These are phyloP conservation scores for Galeopsis tetrahit DNA, from an alignment of 257 asterid genomes.

Conservation along the genomic window DNA sequence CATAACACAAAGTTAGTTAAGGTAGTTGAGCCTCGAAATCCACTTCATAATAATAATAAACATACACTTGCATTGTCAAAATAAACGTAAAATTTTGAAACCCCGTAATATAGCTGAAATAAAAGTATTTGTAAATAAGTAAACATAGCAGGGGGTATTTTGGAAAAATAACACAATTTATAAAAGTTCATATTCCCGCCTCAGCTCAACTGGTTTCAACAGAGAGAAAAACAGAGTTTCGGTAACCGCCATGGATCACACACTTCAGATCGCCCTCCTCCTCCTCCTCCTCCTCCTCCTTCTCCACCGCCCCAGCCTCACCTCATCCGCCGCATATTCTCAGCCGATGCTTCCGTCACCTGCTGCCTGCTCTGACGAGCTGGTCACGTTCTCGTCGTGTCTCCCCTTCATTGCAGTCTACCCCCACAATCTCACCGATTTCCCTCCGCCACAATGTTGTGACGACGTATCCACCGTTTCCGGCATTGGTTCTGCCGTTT, in stretches of 20 bases:
- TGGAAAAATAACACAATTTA: not conserved
- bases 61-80: no score
- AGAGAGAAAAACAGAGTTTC: conserved; percentile 9
- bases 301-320: conserved; percentile 31
- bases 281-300: conserved; percentile 38
- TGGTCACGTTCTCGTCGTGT: conserved; percentile 70
- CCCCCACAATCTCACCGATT: conserved; percentile 65
- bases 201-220: not conserved
- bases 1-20: conserved; percentile 46
- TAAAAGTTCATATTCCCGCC: conserved; percentile 37
- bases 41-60: not conserved
- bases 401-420: conserved; percentile 60
- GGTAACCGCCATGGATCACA: conserved; percentile 48
- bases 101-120: not conserved
- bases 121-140: not conserved
- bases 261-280: conserved; percentile 29
- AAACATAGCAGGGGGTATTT: conserved; percentile 32
- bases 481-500: conserved; percentile 49
- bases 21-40: conserved; percentile 65
- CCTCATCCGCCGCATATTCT: conserved; percentile 29
- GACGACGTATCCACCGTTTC: conserved; percentile 47
- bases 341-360: conserved; percentile 37
- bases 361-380: conserved; percentile 60
- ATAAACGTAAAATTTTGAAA: no score
- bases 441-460: conserved; percentile 75